Percentiles rank a stretch among this genome's conserved stretches.
These are phyloP conservation scores for Leccinum variabile DNA, from an alignment of 1,284 basidiomycete species.

Conservation along the genomic window DNA sequence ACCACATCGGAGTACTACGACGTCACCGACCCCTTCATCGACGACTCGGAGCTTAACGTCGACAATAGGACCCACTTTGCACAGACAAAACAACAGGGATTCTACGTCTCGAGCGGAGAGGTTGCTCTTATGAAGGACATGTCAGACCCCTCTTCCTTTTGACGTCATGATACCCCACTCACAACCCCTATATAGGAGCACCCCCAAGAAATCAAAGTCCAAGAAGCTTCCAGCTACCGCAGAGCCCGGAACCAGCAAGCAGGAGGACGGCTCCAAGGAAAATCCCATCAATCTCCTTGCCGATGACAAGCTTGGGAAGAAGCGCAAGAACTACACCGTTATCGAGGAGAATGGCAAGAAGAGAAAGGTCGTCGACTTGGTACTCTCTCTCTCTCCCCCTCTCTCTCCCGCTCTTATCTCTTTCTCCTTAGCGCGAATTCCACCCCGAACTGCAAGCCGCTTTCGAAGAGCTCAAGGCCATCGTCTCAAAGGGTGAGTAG, in stretches of 20 bases:
- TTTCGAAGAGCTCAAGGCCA: slow-evolving; percentile 61
- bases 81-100: slow-evolving; percentile 93
- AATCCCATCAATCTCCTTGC: slow-evolving; percentile 47
- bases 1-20: slow-evolving; percentile 80
- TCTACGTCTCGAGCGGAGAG: slow-evolving; percentile 87
- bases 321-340: slow-evolving; percentile 51
- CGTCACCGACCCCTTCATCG: slow-evolving; percentile 90
- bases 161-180: slow-evolving; percentile 9
- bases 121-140: slow-evolving; percentile 83
- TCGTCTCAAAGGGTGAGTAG: slow-evolving; percentile 55
- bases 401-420: neutral
- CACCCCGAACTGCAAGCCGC: slow-evolving; percentile 65
- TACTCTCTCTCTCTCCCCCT: slow-evolving; percentile 31
- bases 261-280: slow-evolving; percentile 50
- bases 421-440: slow-evolving; percentile 49
- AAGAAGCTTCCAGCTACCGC: slow-evolving; percentile 41
- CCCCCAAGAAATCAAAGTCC: slow-evolving; percentile 69
- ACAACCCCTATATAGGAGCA: slow-evolving; percentile 34
- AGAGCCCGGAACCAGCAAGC: slow-evolving; percentile 22
- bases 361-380: slow-evolving; percentile 66
- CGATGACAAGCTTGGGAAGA: slow-evolving; percentile 42
- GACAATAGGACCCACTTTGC: slow-evolving; percentile 91
- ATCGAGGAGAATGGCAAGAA: slow-evolving; percentile 60
- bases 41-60: slow-evolving; percentile 90
- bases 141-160: slow-evolving; percentile 35